phyloP scores from a whole-genome alignment of 371 early-diverging fungal genomes.

The Mortierella sp. region DNA sequence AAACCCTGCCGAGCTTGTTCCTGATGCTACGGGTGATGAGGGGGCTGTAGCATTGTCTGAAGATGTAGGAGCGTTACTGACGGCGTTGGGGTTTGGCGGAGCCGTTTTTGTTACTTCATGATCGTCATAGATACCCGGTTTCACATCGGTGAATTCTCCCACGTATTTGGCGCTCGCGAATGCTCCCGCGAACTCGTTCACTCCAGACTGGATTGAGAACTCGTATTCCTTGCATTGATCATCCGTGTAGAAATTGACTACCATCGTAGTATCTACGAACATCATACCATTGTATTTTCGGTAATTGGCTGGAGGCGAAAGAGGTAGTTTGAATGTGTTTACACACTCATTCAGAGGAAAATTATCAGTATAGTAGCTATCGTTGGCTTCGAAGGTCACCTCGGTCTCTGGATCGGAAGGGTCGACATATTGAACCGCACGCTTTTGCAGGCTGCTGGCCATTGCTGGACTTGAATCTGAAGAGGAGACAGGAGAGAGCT shows the following conservation, averaged over 20 bases:
- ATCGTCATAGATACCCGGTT: slow-evolving; percentile 41
- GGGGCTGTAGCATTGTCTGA: background rate
- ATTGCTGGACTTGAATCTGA: background rate
- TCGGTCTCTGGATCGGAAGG: slow-evolving; percentile 11
- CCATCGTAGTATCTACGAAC: slow-evolving; percentile 12
- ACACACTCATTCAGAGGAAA: slow-evolving; percentile 26
- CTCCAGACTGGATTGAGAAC: slow-evolving; percentile 28
- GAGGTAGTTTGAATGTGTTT: background rate
- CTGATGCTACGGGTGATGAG: background rate
- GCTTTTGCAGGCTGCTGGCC: slow-evolving; percentile 10
- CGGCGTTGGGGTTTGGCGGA: slow-evolving; percentile 11
- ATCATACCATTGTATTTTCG: slow-evolving; percentile 21
- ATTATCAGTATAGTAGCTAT: background rate
- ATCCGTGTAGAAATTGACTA: slow-evolving; percentile 45
- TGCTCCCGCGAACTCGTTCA: slow-evolving; percentile 15
- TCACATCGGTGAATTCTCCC: slow-evolving; percentile 35
- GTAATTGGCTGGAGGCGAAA: background rate
- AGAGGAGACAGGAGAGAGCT: background rate
- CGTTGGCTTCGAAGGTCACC: slow-evolving; percentile 19
- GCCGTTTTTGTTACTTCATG: slow-evolving; percentile 29
- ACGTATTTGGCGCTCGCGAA: slow-evolving; percentile 35
- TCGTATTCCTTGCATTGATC: slow-evolving; percentile 42
- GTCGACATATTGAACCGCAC: slow-evolving; percentile 15
- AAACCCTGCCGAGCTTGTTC: slow-evolving; percentile 18
- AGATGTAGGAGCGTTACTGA: background rate